phyloP scores from a whole-genome alignment of 352 stramenopile genomes.

The Pythium plurisporium region DNA sequence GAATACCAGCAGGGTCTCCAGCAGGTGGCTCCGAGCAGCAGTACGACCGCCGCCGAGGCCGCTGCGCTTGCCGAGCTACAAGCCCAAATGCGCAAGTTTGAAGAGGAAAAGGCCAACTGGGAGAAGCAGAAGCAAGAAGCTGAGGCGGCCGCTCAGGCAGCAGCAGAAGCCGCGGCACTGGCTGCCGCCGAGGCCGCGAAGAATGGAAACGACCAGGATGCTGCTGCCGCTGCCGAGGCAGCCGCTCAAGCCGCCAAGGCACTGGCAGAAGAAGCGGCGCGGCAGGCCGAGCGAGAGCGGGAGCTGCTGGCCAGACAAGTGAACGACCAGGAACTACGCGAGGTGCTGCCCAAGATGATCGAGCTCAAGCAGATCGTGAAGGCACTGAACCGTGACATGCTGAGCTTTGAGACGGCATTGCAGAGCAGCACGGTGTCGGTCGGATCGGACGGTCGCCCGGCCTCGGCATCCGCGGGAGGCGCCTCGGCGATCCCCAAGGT shows the following conservation, averaged over 20 bases:
- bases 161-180: slow-evolving; percentile 32
- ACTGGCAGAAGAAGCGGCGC: slow-evolving; percentile 30
- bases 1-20: slow-evolving; percentile 88
- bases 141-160: slow-evolving; percentile 28
- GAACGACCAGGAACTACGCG: slow-evolving; percentile 90
- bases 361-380: slow-evolving; percentile 91
- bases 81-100: slow-evolving; percentile 86
- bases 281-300: slow-evolving; percentile 48
- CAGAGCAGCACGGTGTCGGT: slow-evolving; percentile 54
- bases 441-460: slow-evolving; percentile 32
- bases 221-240: slow-evolving; percentile 16
- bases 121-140: slow-evolving; percentile 72
- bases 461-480: not conserved
- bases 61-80: slow-evolving; percentile 80
- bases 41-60: slow-evolving; percentile 43
- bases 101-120: slow-evolving; percentile 87
- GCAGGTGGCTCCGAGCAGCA: slow-evolving; percentile 4
- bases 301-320: slow-evolving; percentile 68
- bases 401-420: slow-evolving; percentile 90
- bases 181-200: slow-evolving; percentile 14
- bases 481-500: slow-evolving; percentile 62
- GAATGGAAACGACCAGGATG: slow-evolving; percentile 4
- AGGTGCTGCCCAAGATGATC: slow-evolving; percentile 90
- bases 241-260: slow-evolving; percentile 10
- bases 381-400: slow-evolving; percentile 84